Percentiles rank a stretch among this genome's conserved stretches.
Conservation (phyloP, 2,329 filamentous ascomycete genomes). For the Balansia obtecta region DNA sequence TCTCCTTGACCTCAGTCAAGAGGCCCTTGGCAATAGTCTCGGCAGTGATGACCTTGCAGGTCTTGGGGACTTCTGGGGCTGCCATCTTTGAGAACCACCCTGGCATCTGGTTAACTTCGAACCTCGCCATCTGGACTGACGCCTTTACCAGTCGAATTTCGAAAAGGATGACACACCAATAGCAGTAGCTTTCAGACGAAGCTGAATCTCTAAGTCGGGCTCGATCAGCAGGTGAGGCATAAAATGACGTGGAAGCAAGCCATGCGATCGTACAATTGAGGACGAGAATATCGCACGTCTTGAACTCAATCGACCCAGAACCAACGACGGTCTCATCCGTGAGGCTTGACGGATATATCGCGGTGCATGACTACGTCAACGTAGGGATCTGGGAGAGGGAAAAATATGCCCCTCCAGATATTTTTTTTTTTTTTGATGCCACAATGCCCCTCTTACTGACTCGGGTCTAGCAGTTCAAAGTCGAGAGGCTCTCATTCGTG, state of each 20-base stretch:
- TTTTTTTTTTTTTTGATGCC: conserved; percentile 1
- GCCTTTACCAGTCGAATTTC: background rate
- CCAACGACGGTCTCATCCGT: conserved; percentile 3
- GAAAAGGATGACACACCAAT: background rate
- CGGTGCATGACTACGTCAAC: conserved; percentile 1
- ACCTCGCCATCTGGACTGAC: background rate
- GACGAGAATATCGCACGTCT: background rate
- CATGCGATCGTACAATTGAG: background rate
- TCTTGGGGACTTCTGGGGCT: conserved; percentile 36
- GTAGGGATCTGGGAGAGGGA: conserved; percentile 1
- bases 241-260: background rate
- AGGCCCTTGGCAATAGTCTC: conserved; percentile 76
- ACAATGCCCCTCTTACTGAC: conserved; percentile 19
- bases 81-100: conserved; percentile 12
- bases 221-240: background rate
- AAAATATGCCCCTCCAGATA: conserved; percentile 13
- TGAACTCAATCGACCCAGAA: background rate
- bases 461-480: conserved; percentile 14
- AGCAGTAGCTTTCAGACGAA: background rate
- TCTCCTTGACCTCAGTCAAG: conserved; percentile 64
- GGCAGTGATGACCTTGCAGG: conserved; percentile 89
- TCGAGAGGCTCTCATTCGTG: background rate
- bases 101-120: background rate
- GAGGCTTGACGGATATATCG: background rate
- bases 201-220: background rate